phyloP scores from a whole-genome alignment of 805 yeast species.

The Candida nemodendra region DNA sequence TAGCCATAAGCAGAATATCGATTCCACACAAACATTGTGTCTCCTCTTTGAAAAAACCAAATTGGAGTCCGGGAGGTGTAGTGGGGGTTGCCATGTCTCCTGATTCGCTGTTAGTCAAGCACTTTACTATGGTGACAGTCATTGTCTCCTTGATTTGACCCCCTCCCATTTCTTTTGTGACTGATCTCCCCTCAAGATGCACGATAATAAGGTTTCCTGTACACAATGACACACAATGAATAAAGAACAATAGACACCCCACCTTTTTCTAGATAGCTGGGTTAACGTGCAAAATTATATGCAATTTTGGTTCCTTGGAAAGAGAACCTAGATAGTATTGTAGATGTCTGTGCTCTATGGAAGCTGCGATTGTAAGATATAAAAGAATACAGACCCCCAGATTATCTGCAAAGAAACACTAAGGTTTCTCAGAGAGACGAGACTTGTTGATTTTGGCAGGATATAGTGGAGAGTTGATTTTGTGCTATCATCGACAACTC shows the following conservation, averaged over 20 bases:
- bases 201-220: neutral
- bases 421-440: too few relatives aligned
- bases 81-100: slow-evolving; percentile 1
- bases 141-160: slow-evolving; percentile 4
- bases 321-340: too few relatives aligned
- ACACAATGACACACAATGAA: neutral
- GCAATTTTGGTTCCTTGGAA: slow-evolving; percentile 7
- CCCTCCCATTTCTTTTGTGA: slow-evolving; percentile 1
- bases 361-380: too few relatives aligned
- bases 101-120: slow-evolving; percentile 6
- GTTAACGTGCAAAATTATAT: slow-evolving; percentile 5
- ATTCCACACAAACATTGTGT: too few relatives aligned
- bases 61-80: slow-evolving; percentile 4
- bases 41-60: too few relatives aligned
- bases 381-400: too few relatives aligned
- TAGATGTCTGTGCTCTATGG: too few relatives aligned
- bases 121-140: neutral
- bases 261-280: slow-evolving; percentile 3
- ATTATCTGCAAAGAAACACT: too few relatives aligned
- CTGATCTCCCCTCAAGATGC: neutral
- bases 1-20: too few relatives aligned
- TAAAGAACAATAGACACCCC: slow-evolving; percentile 7
- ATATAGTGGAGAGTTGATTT: too few relatives aligned
- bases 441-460: too few relatives aligned
- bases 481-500: too few relatives aligned